Evolutionary conservation across 768 basidiomycete genomes (phyloP).

Genomic region (Trametes villosa): DNA sequence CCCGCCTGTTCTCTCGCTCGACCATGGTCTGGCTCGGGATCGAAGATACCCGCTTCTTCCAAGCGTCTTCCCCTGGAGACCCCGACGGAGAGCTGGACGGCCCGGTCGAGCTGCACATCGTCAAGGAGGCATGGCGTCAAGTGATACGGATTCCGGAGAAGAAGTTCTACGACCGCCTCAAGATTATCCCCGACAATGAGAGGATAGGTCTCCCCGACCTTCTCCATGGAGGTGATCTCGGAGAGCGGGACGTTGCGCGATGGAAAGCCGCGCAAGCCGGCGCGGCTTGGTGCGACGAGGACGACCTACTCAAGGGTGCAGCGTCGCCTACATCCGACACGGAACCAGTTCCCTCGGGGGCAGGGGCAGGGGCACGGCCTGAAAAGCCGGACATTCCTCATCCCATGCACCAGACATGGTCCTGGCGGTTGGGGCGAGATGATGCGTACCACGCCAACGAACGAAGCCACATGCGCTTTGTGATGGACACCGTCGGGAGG

Average conservation of each 20-base stretch:
- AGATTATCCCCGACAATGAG: not conserved
- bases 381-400: too few species aligned
- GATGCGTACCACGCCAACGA: not conserved
- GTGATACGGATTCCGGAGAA: slow-evolving; percentile 3
- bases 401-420: slow-evolving; percentile 10
- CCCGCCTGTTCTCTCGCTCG: slow-evolving; percentile 15
- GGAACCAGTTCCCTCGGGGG: too few species aligned
- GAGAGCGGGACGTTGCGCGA: not conserved
- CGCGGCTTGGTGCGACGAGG: not conserved
- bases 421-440: not conserved
- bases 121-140: slow-evolving; percentile 24
- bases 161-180: slow-evolving; percentile 8
- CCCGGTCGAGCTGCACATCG: not conserved
- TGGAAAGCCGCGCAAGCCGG: not conserved
- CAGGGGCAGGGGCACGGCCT: too few species aligned
- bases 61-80: not conserved
- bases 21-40: slow-evolving; percentile 21
- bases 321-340: too few species aligned
- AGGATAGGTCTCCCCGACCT: not conserved
- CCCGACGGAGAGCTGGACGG: not conserved
- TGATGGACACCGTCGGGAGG: slow-evolving; percentile 10
- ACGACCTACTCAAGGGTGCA: not conserved
- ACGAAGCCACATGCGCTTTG: slow-evolving; percentile 18
- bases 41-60: not conserved
- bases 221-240: not conserved